These are phyloP conservation scores for Crithidia expoeki DNA, from an alignment of 208 protist genomes.

Conservation along the genomic window DNA sequence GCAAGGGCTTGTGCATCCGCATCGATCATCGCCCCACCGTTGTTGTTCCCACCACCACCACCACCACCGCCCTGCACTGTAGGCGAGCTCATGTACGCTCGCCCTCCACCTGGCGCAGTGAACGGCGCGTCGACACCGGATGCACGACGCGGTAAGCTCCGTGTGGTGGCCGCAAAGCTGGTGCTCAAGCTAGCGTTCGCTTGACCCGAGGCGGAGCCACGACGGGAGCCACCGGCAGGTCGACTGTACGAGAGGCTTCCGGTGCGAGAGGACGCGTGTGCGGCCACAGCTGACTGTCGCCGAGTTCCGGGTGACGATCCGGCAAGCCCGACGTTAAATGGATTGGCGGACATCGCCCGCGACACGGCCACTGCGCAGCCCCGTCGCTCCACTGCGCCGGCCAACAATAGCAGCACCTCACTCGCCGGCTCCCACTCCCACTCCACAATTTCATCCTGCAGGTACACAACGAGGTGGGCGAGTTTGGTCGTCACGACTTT, in stretches of 20 bases:
- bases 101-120: background rate
- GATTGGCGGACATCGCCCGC: slow-evolving; percentile 1
- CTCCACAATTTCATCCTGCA: slow-evolving; percentile 65
- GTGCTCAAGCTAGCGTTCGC: background rate
- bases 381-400: slow-evolving; percentile 39
- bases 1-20: slow-evolving; percentile 29
- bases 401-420: slow-evolving; percentile 68
- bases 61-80: background rate
- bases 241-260: slow-evolving; percentile 18
- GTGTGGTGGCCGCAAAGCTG: slow-evolving; percentile 12
- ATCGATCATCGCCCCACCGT: background rate
- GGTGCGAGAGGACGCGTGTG: background rate
- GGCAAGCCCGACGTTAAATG: background rate
- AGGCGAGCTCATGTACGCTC: slow-evolving; percentile 8
- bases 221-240: slow-evolving; percentile 3
- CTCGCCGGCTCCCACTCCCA: slow-evolving; percentile 65
- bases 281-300: background rate
- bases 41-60: background rate
- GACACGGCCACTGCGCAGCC: slow-evolving; percentile 23
- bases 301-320: slow-evolving; percentile 2
- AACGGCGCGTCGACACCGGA: background rate
- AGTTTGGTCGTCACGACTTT: slow-evolving; percentile 7
- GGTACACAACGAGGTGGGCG: slow-evolving; percentile 28
- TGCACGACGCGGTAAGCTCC: slow-evolving; percentile 7
- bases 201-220: slow-evolving; percentile 1